phyloP scores from a whole-genome alignment of 208 protist species.

The Sergeia podlipaevii region DNA sequence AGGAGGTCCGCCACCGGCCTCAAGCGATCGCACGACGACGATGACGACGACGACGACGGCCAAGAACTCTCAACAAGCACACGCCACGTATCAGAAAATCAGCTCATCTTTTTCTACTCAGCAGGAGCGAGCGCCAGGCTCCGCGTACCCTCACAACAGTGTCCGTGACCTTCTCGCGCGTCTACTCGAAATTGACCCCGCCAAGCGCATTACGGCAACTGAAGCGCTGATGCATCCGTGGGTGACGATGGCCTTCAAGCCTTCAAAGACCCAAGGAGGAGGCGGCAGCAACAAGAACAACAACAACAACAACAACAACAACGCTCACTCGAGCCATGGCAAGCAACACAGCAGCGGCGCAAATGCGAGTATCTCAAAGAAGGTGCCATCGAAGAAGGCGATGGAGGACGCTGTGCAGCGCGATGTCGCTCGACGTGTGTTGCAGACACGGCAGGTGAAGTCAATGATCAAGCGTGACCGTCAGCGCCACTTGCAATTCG shows the following conservation, averaged over 20 bases:
- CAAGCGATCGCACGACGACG: too few species aligned
- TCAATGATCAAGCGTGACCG: conserved; percentile 46
- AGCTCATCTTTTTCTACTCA: background rate
- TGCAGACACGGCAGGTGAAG: conserved; percentile 40
- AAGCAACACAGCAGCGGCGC: background rate
- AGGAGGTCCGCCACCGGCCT: background rate
- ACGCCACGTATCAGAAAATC: too few species aligned
- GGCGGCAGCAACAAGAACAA: conserved; percentile 9
- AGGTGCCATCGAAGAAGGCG: conserved; percentile 10
- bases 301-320: background rate
- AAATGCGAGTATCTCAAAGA: background rate
- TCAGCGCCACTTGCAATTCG: conserved; percentile 77
- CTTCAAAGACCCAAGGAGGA: conserved; percentile 4
- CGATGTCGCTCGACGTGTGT: conserved; percentile 46
- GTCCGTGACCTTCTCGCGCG: conserved; percentile 48
- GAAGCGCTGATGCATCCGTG: conserved; percentile 74
- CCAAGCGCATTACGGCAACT: conserved; percentile 50
- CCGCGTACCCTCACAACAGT: conserved; percentile 24
- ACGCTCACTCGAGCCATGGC: background rate
- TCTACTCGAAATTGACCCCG: conserved; percentile 60
- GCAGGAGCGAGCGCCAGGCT: background rate
- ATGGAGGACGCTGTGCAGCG: conserved; percentile 46
- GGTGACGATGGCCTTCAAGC: conserved; percentile 37
- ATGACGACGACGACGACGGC: conserved; percentile 5
- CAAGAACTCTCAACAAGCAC: too few species aligned